These are phyloP conservation scores for Apostasia ramifera DNA, from an alignment of 106 monocot genomes.

Conservation along the genomic window DNA sequence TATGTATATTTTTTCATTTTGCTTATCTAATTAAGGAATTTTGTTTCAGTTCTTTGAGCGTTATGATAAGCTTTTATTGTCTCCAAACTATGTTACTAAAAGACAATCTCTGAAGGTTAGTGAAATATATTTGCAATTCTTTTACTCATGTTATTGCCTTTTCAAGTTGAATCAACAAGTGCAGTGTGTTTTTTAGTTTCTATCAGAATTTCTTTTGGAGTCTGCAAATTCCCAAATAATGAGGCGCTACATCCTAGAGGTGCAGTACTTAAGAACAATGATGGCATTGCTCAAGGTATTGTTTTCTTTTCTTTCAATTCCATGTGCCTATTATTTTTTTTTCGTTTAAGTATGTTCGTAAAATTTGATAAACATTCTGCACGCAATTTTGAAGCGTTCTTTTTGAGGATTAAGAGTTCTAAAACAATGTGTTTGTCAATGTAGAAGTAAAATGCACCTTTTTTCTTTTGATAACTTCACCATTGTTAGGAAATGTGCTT, in stretches of 20 bases:
- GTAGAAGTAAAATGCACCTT: too few relatives aligned
- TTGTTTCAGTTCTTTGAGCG: slow-evolving; percentile 87
- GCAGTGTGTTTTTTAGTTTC: slow-evolving; percentile 43
- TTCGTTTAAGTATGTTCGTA: background rate
- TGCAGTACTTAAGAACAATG: slow-evolving; percentile 58
- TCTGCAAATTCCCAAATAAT: slow-evolving; percentile 83
- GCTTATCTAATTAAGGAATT: slow-evolving; percentile 13
- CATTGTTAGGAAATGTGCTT: too few relatives aligned
- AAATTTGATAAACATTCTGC: background rate
- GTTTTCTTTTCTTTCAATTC: background rate
- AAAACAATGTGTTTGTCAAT: too few relatives aligned
- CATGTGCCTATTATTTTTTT: background rate
- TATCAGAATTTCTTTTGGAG: slow-evolving; percentile 96
- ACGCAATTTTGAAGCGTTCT: background rate
- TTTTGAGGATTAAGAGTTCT: too few relatives aligned
- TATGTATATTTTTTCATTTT: background rate
- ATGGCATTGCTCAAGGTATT: slow-evolving; percentile 85
- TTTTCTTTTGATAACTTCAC: too few relatives aligned
- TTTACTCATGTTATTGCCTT: background rate
- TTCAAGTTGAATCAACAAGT: slow-evolving; percentile 1
- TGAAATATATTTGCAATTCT: background rate
- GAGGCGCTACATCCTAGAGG: slow-evolving; percentile 90
- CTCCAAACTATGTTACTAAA: slow-evolving; percentile 91
- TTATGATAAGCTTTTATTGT: slow-evolving; percentile 69
- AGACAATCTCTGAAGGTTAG: slow-evolving; percentile 96